Conservation (phyloP, 148 eudicot species). For the Fagopyrum homotropicum region DNA sequence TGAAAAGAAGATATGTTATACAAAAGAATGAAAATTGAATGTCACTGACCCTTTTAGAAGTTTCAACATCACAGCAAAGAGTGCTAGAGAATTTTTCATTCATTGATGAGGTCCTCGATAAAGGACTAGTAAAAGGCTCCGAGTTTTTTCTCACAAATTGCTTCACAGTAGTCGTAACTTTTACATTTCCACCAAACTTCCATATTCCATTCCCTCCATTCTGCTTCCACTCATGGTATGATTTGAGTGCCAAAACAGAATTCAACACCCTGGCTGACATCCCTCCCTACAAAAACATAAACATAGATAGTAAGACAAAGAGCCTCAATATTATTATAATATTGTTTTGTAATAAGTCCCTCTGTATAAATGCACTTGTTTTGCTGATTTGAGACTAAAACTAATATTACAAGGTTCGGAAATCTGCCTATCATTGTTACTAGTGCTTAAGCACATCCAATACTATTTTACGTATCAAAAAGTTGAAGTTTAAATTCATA, state of each 20-base stretch:
- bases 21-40: slow-evolving; percentile 3
- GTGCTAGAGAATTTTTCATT: neutral
- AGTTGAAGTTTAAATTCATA: neutral
- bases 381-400: neutral
- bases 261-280: slow-evolving; percentile 76
- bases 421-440: neutral
- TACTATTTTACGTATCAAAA: slow-evolving; percentile 21
- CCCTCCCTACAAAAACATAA: neutral
- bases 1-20: neutral
- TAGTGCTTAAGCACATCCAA: slow-evolving; percentile 39
- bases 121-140: slow-evolving; percentile 69
- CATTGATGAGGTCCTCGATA: slow-evolving; percentile 35
- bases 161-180: slow-evolving; percentile 47
- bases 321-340: neutral
- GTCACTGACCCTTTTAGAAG: slow-evolving; percentile 43
- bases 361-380: neutral
- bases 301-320: neutral
- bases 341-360: neutral
- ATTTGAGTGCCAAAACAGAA: slow-evolving; percentile 79
- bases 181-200: slow-evolving; percentile 81
- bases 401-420: neutral
- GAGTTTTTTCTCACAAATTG: slow-evolving; percentile 71
- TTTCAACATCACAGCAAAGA: slow-evolving; percentile 18
- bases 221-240: slow-evolving; percentile 78
- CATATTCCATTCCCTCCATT: slow-evolving; percentile 70